Base-by-base conservation (phyloP, 2,329 filamentous ascomycete species). In the Cladosporium austrohemisphaericum region DNA sequence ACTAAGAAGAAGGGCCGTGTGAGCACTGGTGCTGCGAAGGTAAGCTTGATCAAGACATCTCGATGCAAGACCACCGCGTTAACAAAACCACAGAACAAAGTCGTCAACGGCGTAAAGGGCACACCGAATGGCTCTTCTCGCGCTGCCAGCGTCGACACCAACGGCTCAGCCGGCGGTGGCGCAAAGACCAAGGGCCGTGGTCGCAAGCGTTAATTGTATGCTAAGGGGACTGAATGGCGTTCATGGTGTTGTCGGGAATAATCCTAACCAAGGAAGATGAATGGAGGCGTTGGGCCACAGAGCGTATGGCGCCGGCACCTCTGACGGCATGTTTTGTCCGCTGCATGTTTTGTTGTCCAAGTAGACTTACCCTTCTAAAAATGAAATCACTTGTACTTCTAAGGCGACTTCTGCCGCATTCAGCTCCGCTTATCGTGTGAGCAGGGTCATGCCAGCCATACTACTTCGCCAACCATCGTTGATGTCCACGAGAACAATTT, bases 1-100 rank as follows among this genome's bases (percentile, higher is more conserved):
- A 84, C 84, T 1, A 95, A 95, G 80, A 97, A 97, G 79, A 95
- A 94, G 80, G 78, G 83, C 13, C 94, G 94, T 78, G 88, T 87
- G 60, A 84, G 84, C 38, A 57, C 52, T 28, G 56, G 58, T 35
- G 60, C 59, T 36, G 85, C 90, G 54, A 94, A 95, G 81, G 89
- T 93, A 76, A 66, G 82, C 69, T 43, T 5, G 13, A 3, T 29
- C 11, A 26, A 36, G 36, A 32, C 26, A 33, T 37, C 7, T 14
- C 25, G 9, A 47, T 9, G 8, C 5, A 31, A 11, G 18, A 23
- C 3, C 16, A 22, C 43, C 19, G 14, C 31, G 43, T 46, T 49
- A 14, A 35, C 45, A 18, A 10, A 3, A 5, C 4, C 23, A 56
- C 65, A 97, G 91, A 95, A 96, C 70, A 97, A 97, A 73, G 84